These are phyloP conservation scores for Garcia nutans DNA, from an alignment of 345 rosid genomes.

Conservation along the genomic window DNA sequence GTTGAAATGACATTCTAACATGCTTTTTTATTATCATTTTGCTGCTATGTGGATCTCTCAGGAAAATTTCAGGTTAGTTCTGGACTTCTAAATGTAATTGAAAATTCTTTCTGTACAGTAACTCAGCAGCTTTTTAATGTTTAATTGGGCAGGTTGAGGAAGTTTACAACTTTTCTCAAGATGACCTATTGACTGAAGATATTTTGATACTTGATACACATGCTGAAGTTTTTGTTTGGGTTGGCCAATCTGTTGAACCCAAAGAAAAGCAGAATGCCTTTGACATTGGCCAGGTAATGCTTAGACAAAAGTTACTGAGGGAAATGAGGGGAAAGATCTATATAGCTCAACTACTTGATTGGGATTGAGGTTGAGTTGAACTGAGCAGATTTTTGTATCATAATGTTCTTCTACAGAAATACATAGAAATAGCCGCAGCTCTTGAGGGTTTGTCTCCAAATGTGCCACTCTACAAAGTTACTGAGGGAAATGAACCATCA, in stretches of 20 bases:
- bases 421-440: constrained; percentile 70
- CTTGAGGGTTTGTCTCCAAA: constrained; percentile 78
- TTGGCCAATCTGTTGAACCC: constrained; percentile 80
- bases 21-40: constrained; percentile 32
- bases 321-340: background rate
- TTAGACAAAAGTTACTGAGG: too few species aligned
- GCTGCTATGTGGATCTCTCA: constrained; percentile 34
- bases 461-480: constrained; percentile 85
- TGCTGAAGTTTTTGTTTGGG: constrained; percentile 97
- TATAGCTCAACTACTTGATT: background rate
- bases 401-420: constrained; percentile 54
- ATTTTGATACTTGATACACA: constrained; percentile 86
- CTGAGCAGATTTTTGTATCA: background rate
- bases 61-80: constrained; percentile 93
- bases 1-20: constrained; percentile 37
- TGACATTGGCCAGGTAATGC: constrained; percentile 86
- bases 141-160: constrained; percentile 72
- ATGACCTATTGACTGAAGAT: constrained; percentile 94
- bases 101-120: constrained; percentile 15
- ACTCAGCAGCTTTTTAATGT: constrained; percentile 21
- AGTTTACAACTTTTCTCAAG: constrained; percentile 88
- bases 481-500: constrained; percentile 96
- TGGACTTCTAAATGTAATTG: constrained; percentile 18
- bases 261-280: constrained; percentile 89
- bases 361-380: background rate